Conservation (phyloP, 192 early-diverging fungal species). For the Coemansia sp. region DNA sequence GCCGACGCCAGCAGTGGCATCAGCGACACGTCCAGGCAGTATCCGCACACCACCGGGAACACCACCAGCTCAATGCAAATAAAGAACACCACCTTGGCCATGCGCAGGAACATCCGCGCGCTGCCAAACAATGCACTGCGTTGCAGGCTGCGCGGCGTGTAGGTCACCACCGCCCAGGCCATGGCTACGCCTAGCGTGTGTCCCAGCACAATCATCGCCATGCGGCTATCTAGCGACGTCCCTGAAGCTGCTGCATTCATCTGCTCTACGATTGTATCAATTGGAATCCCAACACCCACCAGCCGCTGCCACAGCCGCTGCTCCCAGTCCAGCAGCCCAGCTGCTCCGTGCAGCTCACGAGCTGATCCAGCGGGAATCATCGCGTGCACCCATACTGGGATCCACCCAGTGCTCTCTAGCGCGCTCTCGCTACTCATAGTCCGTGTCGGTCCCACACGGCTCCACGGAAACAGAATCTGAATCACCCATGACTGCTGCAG, state of each 20-base stretch:
- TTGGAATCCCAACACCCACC: constrained; percentile 51
- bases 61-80: constrained; percentile 81
- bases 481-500: constrained; percentile 39
- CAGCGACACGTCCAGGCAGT: constrained; percentile 80
- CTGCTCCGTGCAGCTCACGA: constrained; percentile 5
- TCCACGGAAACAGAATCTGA: constrained; percentile 38
- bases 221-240: constrained; percentile 36
- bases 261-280: constrained; percentile 55
- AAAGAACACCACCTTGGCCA: constrained; percentile 76
- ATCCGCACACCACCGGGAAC: constrained; percentile 87
- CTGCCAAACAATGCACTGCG: constrained; percentile 21
- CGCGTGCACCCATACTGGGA: neutral
- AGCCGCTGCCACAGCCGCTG: constrained; percentile 32
- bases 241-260: constrained; percentile 24
- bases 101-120: constrained; percentile 41
- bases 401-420: neutral
- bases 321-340: constrained; percentile 21
- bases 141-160: constrained; percentile 24
- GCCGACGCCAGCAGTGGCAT: constrained; percentile 71
- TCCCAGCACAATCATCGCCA: constrained; percentile 45
- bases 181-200: constrained; percentile 48
- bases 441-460: constrained; percentile 6
- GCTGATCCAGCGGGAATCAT: neutral
- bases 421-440: neutral
- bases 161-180: constrained; percentile 57